phyloP scores from a whole-genome alignment of 306 rosid species.

The Sicyos baderoa region DNA sequence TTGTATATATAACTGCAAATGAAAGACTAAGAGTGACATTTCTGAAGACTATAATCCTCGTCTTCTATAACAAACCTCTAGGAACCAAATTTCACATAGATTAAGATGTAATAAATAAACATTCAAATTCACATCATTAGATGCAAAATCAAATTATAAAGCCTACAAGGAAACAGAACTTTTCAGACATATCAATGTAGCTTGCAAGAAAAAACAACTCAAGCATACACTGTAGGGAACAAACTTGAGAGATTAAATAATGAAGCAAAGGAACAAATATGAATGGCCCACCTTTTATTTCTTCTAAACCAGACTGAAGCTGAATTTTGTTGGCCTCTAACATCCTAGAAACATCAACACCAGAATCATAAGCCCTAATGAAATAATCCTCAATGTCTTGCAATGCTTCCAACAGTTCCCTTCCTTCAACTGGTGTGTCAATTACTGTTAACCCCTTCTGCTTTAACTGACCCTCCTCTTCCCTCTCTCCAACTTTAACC shows the following conservation, averaged over 20 bases:
- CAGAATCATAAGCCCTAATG: conserved; percentile 66
- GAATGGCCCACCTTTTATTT: conserved; percentile 61
- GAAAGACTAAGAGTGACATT: not conserved
- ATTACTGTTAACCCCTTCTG: conserved; percentile 49
- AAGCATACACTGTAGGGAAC: not conserved
- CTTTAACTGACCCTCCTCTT: conserved; percentile 33
- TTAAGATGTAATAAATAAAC: not conserved
- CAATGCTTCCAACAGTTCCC: conserved; percentile 87
- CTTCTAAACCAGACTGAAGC: conserved; percentile 75
- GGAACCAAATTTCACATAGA: not conserved
- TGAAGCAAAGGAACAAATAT: conserved; percentile 7
- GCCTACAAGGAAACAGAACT: not conserved
- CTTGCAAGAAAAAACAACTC: not conserved
- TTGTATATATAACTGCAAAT: not conserved
- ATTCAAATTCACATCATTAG: conserved; percentile 6
- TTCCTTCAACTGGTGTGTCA: conserved; percentile 66
- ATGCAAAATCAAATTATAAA: not conserved
- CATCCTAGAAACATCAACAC: conserved; percentile 73
- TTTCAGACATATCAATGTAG: not conserved
- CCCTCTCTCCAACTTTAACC: conserved; percentile 36
- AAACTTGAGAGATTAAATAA: not conserved
- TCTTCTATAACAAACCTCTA: not conserved
- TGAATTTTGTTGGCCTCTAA: conserved; percentile 78
- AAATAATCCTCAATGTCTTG: conserved; percentile 73
- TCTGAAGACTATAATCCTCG: not conserved